Evolutionary conservation across 148 eudicot species (phyloP), one percentile per base, ranked within the genome.

Genomic region (Cornus kousa): DNA sequence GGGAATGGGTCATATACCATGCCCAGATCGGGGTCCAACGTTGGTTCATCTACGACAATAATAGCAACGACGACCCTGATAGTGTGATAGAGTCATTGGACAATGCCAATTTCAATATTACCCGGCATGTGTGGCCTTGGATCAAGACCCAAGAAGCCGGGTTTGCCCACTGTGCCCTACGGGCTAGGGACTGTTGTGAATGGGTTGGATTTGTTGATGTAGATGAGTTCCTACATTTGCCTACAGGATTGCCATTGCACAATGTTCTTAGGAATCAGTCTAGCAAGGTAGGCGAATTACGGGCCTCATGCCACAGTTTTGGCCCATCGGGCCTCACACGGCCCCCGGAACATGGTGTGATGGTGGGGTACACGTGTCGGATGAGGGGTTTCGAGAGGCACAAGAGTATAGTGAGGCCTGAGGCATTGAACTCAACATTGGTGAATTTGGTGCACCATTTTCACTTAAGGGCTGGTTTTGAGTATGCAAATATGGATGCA

Each of bases 191-290:
- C 10, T n/a, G 72, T 0, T 90, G 93, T 70, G 79, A 86, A 46
- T 90, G 93, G 93, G 87, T 90, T 7, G 88, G 80, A 13, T 90
- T 90, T 55, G 81, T 90, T 6, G 93, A 90, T n/a, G 91, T 90
- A 10, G 93, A 90, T 60, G 93, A 90, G 77, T 90, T 86, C 74
- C 14, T 90, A 0, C 79, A 90, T 80, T 86, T 86, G 24, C 88
- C 89, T 5, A 67, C 75, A 0, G 71, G 70, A 16, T 50, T 37
- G 55, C 70, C 84, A 17, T 40, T 87, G 78, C 68, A 12, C 37
- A 81, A 74, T 46, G 75, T 89, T 60, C 5, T 87, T 14, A 43
- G 43, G 3, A 77, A 81, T 22, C 70, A 71, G 5, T 57, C 84
- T 7, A 60, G 53, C 62, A 73, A 77, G 0, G 81, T 87, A 3